Conservation (phyloP, 2,329 filamentous ascomycete species). For the Cercospora sp. region DNA sequence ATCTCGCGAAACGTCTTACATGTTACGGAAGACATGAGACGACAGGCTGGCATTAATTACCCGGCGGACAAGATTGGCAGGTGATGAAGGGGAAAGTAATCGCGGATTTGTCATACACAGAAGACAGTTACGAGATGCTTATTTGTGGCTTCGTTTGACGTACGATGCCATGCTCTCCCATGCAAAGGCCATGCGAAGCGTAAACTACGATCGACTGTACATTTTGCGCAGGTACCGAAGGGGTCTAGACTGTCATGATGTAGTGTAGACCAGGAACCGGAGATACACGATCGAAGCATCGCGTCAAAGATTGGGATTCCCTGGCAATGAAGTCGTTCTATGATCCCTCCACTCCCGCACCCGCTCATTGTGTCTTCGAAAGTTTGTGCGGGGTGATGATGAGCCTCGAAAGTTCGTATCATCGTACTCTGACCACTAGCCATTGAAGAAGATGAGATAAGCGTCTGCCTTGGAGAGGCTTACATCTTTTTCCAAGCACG, state of each 20-base stretch:
- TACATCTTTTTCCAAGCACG: neutral
- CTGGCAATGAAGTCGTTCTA: neutral
- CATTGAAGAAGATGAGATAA: neutral
- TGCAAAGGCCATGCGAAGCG: neutral
- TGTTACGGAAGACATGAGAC: conserved; percentile 47
- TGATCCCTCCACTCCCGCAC: neutral
- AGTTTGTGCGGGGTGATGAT: neutral
- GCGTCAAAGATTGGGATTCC: neutral
- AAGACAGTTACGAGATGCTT: neutral
- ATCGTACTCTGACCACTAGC: neutral
- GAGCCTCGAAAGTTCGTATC: neutral
- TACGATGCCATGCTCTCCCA: neutral
- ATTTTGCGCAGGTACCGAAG: neutral
- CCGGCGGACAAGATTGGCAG: conserved; percentile 36
- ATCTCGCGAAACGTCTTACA: conserved; percentile 46
- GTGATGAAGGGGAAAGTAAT: conserved; percentile 1
- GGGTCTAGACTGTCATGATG: neutral
- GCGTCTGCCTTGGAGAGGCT: neutral
- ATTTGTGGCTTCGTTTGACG: neutral
- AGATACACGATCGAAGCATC: neutral
- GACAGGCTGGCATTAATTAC: conserved; percentile 48
- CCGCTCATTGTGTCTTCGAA: neutral
- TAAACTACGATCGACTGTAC: neutral
- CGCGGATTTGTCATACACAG: neutral
- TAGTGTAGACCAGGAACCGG: neutral